Conservation (phyloP, 2,329 filamentous ascomycete genomes). For the Trichoderma pleuroti region DNA sequence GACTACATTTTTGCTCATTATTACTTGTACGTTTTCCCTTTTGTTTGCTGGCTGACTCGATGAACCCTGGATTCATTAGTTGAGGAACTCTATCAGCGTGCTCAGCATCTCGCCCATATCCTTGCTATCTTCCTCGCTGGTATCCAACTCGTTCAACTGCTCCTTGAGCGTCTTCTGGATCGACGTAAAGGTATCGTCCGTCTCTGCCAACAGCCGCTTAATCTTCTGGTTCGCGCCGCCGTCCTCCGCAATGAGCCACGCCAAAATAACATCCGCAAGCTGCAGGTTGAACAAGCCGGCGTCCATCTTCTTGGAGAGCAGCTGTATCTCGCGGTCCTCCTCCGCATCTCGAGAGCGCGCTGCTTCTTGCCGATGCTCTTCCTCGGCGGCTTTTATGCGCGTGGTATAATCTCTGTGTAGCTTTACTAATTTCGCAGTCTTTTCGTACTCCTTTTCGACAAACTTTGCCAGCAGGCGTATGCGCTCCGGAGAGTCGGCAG, state of each 20-base stretch:
- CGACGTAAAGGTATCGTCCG: conserved; percentile 61
- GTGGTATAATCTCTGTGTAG: conserved; percentile 68
- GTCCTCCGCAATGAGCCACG: conserved; percentile 92
- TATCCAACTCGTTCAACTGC: conserved; percentile 51
- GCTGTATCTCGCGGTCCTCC: conserved; percentile 63
- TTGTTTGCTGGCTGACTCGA: neutral
- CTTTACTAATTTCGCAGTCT: conserved; percentile 68
- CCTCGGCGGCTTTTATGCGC: conserved; percentile 54
- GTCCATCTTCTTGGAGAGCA: conserved; percentile 72
- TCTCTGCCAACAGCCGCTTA: conserved; percentile 59
- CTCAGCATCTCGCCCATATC: conserved; percentile 54
- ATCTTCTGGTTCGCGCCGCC: conserved; percentile 67
- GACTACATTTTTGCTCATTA: conserved; percentile 2
- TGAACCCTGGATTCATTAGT: conserved; percentile 18
- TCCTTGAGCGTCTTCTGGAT: conserved; percentile 66
- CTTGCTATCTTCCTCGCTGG: conserved; percentile 56
- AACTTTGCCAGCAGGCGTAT: conserved; percentile 91
- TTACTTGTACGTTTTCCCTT: neutral
- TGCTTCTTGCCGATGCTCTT: conserved; percentile 42
- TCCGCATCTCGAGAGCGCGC: conserved; percentile 22
- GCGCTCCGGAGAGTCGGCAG: conserved; percentile 70
- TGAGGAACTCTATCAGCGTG: conserved; percentile 50
- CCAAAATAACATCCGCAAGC: conserved; percentile 76
- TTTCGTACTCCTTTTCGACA: conserved; percentile 89
- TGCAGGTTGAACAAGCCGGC: conserved; percentile 82